A percentile compares a stretch with the other conserved stretches of the same genome.
phyloP scores from a whole-genome alignment of 2,329 filamentous ascomycete genomes.

The Fusarium equiseti region DNA sequence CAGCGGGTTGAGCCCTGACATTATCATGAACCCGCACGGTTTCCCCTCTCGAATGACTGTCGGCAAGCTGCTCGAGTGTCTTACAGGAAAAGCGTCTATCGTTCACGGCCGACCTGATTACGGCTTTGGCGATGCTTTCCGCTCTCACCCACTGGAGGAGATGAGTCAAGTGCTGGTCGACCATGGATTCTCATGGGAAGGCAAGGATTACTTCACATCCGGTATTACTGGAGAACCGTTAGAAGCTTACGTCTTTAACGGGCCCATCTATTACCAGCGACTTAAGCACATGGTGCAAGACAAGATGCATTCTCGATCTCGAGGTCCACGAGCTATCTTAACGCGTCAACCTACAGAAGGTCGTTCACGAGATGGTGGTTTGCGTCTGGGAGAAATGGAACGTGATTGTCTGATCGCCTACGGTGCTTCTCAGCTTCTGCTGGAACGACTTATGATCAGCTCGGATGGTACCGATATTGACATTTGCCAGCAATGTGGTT shows the following conservation, averaged over 20 bases:
- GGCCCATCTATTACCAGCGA: conserved; percentile 99
- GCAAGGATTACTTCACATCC: conserved; percentile 95
- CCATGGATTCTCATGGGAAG: conserved; percentile 94
- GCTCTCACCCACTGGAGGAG: conserved; percentile 85
- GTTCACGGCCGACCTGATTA: conserved; percentile 88
- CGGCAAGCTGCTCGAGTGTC: conserved; percentile 94
- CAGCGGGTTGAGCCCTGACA: conserved; percentile 90
- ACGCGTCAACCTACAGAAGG: conserved; percentile 97
- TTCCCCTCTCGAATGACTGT: conserved; percentile 99
- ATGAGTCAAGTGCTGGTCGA: conserved; percentile 88
- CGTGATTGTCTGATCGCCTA: conserved; percentile 98
- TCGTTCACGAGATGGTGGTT: conserved; percentile 89
- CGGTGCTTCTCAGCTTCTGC: conserved; percentile 88
- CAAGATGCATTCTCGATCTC: conserved; percentile 97
- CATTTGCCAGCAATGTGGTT: conserved; percentile 91
- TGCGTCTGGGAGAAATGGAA: conserved; percentile 98
- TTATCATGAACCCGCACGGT: conserved; percentile 99
- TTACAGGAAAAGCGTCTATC: conserved; percentile 94
- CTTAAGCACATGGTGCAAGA: conserved; percentile 99
- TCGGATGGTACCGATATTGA: conserved; percentile 93
- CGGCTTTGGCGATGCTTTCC: conserved; percentile 83
- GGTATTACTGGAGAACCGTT: conserved; percentile 95
- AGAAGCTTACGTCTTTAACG: conserved; percentile 97
- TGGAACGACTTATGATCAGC: conserved; percentile 94
- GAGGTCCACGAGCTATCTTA: conserved; percentile 89